These are phyloP conservation scores for Arabidopsis arenosa DNA, from an alignment of 345 rosid genomes.

Conservation along the genomic window DNA sequence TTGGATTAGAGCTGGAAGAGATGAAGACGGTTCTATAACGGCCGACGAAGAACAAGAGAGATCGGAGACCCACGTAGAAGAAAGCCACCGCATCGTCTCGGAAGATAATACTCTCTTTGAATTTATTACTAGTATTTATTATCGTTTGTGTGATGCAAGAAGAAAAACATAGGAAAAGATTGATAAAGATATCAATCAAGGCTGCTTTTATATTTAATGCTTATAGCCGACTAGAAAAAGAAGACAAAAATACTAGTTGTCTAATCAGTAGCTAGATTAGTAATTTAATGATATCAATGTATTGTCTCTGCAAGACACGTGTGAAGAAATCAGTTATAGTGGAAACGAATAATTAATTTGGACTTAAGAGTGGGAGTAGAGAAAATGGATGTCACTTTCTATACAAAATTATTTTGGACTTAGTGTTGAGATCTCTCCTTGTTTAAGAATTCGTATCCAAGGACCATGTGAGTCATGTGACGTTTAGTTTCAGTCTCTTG, in stretches of 20 bases:
- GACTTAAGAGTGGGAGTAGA: neutral
- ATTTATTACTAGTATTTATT: neutral
- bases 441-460: neutral
- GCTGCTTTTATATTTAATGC: no score
- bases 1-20: constrained; percentile 55
- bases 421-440: constrained; percentile 2
- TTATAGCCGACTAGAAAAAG: neutral
- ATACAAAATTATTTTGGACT: neutral
- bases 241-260: neutral
- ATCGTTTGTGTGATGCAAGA: constrained; percentile 3
- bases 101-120: neutral
- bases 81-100: constrained; percentile 40
- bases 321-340: neutral
- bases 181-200: neutral
- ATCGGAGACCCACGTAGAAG: constrained; percentile 37
- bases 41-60: constrained; percentile 38
- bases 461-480: constrained; percentile 26
- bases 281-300: neutral
- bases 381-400: constrained; percentile 32
- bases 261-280: neutral
- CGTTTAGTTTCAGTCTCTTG: constrained; percentile 12
- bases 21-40: constrained; percentile 32
- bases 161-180: neutral
- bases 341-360: neutral
- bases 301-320: constrained; percentile 28